Base-by-base conservation (phyloP, 352 stramenopile genomes). In the Globisporangium uncinulatum region DNA sequence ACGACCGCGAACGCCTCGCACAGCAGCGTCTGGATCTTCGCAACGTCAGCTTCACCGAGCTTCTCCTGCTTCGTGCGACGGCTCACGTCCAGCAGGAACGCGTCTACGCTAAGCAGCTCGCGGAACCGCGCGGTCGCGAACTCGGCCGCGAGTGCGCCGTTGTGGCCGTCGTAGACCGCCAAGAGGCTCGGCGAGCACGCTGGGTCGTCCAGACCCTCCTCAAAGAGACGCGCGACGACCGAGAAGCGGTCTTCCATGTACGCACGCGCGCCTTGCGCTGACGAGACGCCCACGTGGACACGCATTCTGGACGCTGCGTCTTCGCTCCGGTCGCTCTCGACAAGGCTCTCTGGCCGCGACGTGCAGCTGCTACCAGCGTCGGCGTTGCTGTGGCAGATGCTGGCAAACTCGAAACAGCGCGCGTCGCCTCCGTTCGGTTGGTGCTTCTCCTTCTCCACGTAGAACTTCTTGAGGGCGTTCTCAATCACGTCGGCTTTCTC, bases 191-290 rank as follows among this genome's bases (percentile, higher is more conserved):
- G 71, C 24, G 73, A 79, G 13, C 62, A 61, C 41, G 73, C 71
- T 3, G 52, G 56, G 43, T 86, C 67, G 17, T 73, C 63, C 42
- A 73, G 55, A 44, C 67, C 59, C 44, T 83, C 76, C 46, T 83
- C 76, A 51, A 89, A 71, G 39, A 92, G 57, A n/a, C 70, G 69
- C 51, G 81, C 74, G 14, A 79, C 64, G 4, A 90, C 74, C 8
- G 79, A 83, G 51, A 79, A 86, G 1, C 78, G 76, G 56, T 92
- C 82, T 67, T 92, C 82, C 82, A 92, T 92, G 66, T 92, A 92
- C 39, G 69, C 67, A 15, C 82, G 73, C 8, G 79, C 77, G 15
- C 82, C 82, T 61, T 92, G 82, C 10, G 79, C 77, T 0, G 72
- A 49, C 15, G 77, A 68, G 0, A 86, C 62, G 10, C 75, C 75